Evolutionary conservation across 129 eudicot species (phyloP), one percentile per base, ranked within the genome.

Genomic region (Pittosporum tobira): DNA sequence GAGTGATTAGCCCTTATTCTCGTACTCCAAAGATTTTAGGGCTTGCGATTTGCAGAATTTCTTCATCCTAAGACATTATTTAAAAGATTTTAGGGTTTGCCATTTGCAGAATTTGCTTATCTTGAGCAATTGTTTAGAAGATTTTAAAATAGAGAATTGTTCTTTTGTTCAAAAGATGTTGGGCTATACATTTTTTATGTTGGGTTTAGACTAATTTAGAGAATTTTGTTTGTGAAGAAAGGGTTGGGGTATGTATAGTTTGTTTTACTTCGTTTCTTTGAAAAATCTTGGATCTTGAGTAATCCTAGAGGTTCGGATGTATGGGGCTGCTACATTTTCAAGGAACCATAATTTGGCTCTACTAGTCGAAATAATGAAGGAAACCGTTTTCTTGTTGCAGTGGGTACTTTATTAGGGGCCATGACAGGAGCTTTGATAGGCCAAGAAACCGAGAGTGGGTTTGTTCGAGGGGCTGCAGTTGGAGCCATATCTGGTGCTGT

Each of bases 401-500:
- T 91, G 51, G 99, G 99, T 48, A 91, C 99, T 25, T 71, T 91
- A 64, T 75, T 91, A 65, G 99, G 99, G 59, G 95, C 96, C 40
- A 26, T 91, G 77, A 91, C 99, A 2, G 99, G 99, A 27, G 99
- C 99, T 48, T 63, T 91, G 60, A 91, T 91, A 9, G 99, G 99
- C 15, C 99, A 91, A 75, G 99, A 91, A 73, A 91, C 99, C 1
- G 99, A 91, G 66, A 91, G 99, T 70, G 99, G 99, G 30, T 91
- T 91, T 48, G 81, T 91, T 42, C 79, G 99, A 40, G 99, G 99
- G 59, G 96, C 99, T 71, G 95, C 99, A 4, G 84, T 91, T 52
- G 99, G 99, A 64, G 99, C 99, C 67, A 91, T 91, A 56, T 87
- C 99, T 22, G 99, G 99, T 49, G 99, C 99, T 67, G 99, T 91